Base-by-base conservation (phyloP, 2,329 filamentous ascomycete genomes). In the Ambrosiella beaveri region DNA sequence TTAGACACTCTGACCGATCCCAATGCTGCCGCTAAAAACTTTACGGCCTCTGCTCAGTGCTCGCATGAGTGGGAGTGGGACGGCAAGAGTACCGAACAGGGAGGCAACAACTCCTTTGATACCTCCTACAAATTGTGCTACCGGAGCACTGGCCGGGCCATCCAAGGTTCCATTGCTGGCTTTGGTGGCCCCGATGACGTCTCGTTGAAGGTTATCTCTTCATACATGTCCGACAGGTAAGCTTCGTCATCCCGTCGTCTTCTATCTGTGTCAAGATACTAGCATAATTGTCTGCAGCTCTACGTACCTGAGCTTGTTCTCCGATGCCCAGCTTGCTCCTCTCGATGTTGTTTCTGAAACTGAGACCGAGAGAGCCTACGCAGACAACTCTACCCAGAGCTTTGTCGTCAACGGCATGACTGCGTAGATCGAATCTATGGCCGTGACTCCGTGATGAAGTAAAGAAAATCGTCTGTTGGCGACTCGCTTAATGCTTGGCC, bases 31-130 rank as follows among this genome's bases (percentile, higher is more conserved):
- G 37, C 40, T 4, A 53, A 47, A n/a, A 50, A 47, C n/a, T n/a
- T 49, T 6, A 51, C 11, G 13, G 13, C 59, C 11, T 13, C 19
- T n/a, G 36, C 51, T 15, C 13, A 37, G 36, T 66, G 65, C 60
- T 49, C 61, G 8, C 58, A 61, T 36, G 39, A 45, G 11, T 65
- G 64, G 64, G n/a, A 61, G 15, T 66, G 65, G 65, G 64, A 66
- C 56, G 64, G 65, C 44, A 27, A 63, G 39, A 61, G 62, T 2
- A 45, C 57, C 5, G 37, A 57, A 11, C 57, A 62, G 8, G 64
- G 65, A 13, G 40, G 74, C 71, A 1, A 62, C 62, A 47, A 65
- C 58, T 59, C 52, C 36, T 65, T 61, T 19, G 56, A 55, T 35
- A 57, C 19, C 11, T n/a, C 58, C 13, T 59, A 57, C 49, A 27